These are phyloP conservation scores for Lupinus albus DNA, from an alignment of 306 rosid species.

Conservation along the genomic window DNA sequence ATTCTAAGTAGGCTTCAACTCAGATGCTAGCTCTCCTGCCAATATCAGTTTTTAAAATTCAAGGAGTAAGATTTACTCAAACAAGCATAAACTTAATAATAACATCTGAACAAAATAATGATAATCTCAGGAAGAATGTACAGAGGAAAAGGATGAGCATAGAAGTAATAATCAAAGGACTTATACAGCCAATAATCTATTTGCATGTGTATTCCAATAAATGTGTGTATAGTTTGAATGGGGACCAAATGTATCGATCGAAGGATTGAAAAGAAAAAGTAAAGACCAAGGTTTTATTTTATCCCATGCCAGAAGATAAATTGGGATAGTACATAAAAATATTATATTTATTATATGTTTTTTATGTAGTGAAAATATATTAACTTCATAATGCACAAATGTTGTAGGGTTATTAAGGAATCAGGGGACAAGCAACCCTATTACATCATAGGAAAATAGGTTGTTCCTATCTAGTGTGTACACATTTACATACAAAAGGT, in stretches of 20 bases:
- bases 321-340: too few relatives aligned
- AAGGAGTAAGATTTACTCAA: conserved; percentile 57
- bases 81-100: conserved; percentile 37
- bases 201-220: conserved; percentile 17
- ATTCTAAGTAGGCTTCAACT: conserved; percentile 41
- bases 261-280: conserved; percentile 12
- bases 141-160: conserved; percentile 15
- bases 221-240: conserved; percentile 1
- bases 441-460: conserved; percentile 20
- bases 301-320: too few relatives aligned
- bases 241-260: neutral
- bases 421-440: conserved; percentile 43
- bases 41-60: conserved; percentile 34
- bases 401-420: conserved; percentile 37
- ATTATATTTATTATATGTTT: too few relatives aligned
- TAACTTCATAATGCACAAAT: neutral
- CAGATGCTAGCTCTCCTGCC: conserved; percentile 19
- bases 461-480: conserved; percentile 14
- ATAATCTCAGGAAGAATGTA: conserved; percentile 3
- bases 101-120: conserved; percentile 32
- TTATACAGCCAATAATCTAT: conserved; percentile 12
- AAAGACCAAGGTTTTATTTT: conserved; percentile 6
- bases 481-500: conserved; percentile 18
- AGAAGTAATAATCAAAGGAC: conserved; percentile 24
- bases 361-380: neutral